These are phyloP conservation scores for maize (Zea mays) DNA, from an alignment of 176 grass and related monocot species.

Conservation along the genomic window DNA sequence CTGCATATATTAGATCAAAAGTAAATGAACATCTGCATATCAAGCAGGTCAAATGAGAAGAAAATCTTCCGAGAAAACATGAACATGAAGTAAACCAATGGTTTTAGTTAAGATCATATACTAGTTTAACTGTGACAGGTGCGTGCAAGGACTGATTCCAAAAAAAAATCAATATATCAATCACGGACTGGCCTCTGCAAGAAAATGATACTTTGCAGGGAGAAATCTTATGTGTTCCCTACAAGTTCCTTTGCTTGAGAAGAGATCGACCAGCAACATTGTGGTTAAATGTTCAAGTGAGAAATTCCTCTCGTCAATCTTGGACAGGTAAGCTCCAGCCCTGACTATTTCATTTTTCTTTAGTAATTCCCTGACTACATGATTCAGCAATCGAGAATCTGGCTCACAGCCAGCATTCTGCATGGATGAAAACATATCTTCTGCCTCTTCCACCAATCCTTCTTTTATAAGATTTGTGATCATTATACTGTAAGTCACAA, in stretches of 20 bases:
- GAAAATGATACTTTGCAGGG: conserved; percentile 11
- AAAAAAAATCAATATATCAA: background rate
- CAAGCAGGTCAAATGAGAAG: too few relatives aligned
- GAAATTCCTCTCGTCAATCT: background rate
- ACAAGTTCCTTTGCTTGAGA: background rate
- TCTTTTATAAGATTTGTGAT: conserved; percentile 23
- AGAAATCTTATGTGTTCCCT: background rate
- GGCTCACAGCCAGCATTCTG: background rate
- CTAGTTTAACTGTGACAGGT: too few relatives aligned
- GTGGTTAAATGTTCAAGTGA: background rate
- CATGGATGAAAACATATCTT: background rate
- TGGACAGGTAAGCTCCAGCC: background rate
- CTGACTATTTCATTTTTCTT: background rate
- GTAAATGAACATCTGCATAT: too few relatives aligned
- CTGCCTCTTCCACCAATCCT: conserved; percentile 9
- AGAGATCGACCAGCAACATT: background rate
- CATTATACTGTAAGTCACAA: background rate
- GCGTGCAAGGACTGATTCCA: too few relatives aligned
- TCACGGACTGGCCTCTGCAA: background rate
- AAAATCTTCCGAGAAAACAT: background rate
- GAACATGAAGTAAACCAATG: background rate
- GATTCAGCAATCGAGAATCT: background rate
- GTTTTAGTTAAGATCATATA: background rate
- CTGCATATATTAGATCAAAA: background rate
- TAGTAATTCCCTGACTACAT: background rate